Evolutionary conservation across 306 rosid species (phyloP), one percentile per base, ranked within the genome.

Genomic region (Canavalia gladiata): DNA sequence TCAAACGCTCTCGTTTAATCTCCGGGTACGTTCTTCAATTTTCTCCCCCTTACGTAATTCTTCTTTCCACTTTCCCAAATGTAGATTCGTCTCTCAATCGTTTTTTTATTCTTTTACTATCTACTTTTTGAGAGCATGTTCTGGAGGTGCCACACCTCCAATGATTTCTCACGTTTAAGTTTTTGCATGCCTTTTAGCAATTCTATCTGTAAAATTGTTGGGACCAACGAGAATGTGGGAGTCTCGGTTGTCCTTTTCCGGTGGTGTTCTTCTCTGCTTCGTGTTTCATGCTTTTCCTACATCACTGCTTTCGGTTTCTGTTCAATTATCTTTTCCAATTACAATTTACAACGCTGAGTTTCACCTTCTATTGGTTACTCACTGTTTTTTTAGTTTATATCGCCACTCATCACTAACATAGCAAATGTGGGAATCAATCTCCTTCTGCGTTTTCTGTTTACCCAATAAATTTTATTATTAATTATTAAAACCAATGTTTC

Each of bases 11-110:
- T 29, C 60, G 29, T 82, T 78, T 76, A 65, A 65, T 58, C 6
- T 71, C 51, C 69, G 65, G 86, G 52, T 79, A 78, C 66, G 75
- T 67, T 35, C 30, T 70, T 67, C 25, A 18, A 18, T 18, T 18
- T 42, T 47, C 55, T 67, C 8, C 4, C 2, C 6, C 2, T 68
- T 68, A 37, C 7, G 6, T 75, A 60, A 34, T 47, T 59, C 37
- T 82, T 51, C 12, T 9, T 13, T 51, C 31, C 34, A 1, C 8
- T 59, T 33, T 12, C 12, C 67, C 65, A 6, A 73, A 25, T 12
- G 46, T 29, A 35, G 37, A 18, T 31, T 37, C 41, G 59, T 49
- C 41, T 37, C 3, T 4, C 3, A 37, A 37, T 37, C 41, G 25
- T 18, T 18, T 37, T 4, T 37, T 4, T 37, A 37, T 37, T 2